Evolutionary conservation across 169 alveolate genomes (phyloP), one percentile per base, ranked within the genome.

Genomic region (Toxoplasma gondii): DNA sequence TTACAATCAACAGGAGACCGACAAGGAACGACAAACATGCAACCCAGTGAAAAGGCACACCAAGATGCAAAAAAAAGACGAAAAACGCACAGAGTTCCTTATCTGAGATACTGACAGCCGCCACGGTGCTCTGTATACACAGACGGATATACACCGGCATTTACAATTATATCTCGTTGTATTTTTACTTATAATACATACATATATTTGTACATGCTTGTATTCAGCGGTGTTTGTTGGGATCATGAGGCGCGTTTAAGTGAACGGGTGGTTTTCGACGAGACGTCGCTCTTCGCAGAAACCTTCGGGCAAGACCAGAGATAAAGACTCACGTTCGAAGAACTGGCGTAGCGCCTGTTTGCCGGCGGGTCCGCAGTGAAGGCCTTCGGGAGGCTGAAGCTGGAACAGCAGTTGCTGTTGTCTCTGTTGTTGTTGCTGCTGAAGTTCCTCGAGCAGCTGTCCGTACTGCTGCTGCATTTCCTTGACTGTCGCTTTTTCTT

Each of bases 331-430:
- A 90, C 93, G 88, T 45, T 90, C 93, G 45, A 90, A 90, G 45
- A 90, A 90, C 49, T 70, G 93, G 10, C 81, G 38, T 19, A 90
- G 70, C 0, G 93, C 93, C 74, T 58, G 70, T 19, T 78, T 38
- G 29, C 93, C 93, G 16, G 93, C 93, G 7, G 93, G 93, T 22
- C 93, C 93, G 88, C 93, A 90, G 74, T 90, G 93, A 38, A 90
- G 93, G 29, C 93, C 93, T 44, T 90, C 93, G 24, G 93, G 93
- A 1, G 93, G 93, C 45, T 90, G 86, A 38, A 90, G 70, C 74
- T 90, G 93, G 64, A 44, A 44, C 45, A 90, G 80, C 45, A 70
- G 74, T 24, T 90, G 86, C n/a, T 78, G 86, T 86, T 90, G 93
- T 44, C 22, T 44, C 74, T 67, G 86, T n/a, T 78, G 93, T 22